Percentiles rank a stretch among this genome's conserved stretches.
These are phyloP conservation scores for Vanrija pseudolonga DNA, from an alignment of 1,284 basidiomycete genomes.

Conservation along the genomic window DNA sequence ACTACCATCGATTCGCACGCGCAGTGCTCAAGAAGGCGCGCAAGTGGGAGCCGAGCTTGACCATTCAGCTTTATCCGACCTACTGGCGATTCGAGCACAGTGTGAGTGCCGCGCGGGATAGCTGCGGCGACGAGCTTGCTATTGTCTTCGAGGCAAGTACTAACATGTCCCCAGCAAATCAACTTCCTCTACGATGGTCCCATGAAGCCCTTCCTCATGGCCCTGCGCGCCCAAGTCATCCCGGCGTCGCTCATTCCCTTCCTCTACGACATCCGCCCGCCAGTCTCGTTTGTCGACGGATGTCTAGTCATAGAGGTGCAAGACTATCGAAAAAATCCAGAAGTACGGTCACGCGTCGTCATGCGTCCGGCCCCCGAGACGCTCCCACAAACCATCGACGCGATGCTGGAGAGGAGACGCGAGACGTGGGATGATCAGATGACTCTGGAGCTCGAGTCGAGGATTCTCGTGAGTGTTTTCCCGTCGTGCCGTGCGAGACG, in stretches of 20 bases:
- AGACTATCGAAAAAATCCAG: conserved; percentile 41
- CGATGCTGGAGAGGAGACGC: conserved; percentile 43
- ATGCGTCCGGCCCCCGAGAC: conserved; percentile 49
- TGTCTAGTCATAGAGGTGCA: conserved; percentile 50
- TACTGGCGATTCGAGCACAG: conserved; percentile 48
- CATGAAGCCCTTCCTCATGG: conserved; percentile 49
- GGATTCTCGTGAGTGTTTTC: conserved; percentile 42
- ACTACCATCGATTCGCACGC: conserved; percentile 48
- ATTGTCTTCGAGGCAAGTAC: background rate
- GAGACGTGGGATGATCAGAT: conserved; percentile 45
- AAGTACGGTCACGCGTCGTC: conserved; percentile 39
- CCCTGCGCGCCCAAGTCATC: conserved; percentile 48
- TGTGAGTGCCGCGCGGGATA: conserved; percentile 25
- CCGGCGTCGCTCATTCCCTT: conserved; percentile 45
- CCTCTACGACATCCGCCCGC: conserved; percentile 45
- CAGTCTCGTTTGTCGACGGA: conserved; percentile 48
- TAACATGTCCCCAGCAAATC: conserved; percentile 21
- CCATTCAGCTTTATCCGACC: conserved; percentile 43
- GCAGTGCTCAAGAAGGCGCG: conserved; percentile 49
- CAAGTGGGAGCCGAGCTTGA: conserved; percentile 47
- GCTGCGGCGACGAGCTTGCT: background rate
- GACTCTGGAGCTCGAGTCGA: conserved; percentile 46
- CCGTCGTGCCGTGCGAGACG: conserved; percentile 11
- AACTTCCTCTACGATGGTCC: conserved; percentile 48
- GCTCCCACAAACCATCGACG: conserved; percentile 43